phyloP scores from a whole-genome alignment of 306 rosid species.

The Chamaecrista fasciculata region DNA sequence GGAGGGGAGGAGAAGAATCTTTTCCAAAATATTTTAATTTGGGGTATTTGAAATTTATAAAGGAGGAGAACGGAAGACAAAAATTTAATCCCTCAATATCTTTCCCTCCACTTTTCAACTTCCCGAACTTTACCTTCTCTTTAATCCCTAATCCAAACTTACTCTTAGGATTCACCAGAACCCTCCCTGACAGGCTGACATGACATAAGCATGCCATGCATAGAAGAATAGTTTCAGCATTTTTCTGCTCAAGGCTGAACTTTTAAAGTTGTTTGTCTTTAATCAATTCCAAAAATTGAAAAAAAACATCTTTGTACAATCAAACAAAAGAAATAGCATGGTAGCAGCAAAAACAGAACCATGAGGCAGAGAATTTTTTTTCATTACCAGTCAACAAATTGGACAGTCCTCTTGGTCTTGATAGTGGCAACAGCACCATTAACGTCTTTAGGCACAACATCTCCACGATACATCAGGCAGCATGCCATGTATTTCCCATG shows the following conservation, averaged over 20 bases:
- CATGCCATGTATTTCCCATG: slow-evolving; percentile 85
- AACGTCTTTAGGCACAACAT: slow-evolving; percentile 71
- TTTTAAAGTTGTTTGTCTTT: not conserved
- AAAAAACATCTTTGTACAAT: not conserved
- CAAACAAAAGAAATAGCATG: not conserved
- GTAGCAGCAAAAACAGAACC: not conserved
- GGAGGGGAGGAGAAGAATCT: too few relatives aligned
- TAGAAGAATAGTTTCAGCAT: not conserved
- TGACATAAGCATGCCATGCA: not conserved
- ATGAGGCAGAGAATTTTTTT: slow-evolving; percentile 1
- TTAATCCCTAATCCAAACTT: too few relatives aligned
- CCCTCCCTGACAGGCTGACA: not conserved
- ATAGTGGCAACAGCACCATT: slow-evolving; percentile 60
- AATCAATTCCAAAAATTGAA: not conserved
- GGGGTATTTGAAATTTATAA: too few relatives aligned
- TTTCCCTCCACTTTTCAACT: too few relatives aligned
- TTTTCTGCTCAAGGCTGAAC: slow-evolving; percentile 3
- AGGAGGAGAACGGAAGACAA: too few relatives aligned
- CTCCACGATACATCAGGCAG: slow-evolving; percentile 84
- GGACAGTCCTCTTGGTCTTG: slow-evolving; percentile 68
- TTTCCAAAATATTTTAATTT: too few relatives aligned
- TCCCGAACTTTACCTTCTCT: too few relatives aligned
- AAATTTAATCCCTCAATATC: too few relatives aligned
- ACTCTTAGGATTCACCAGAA: too few relatives aligned
- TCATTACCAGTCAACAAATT: slow-evolving; percentile 74